These are phyloP conservation scores for Lathyrus tuberosus DNA, from an alignment of 306 rosid genomes.

Conservation along the genomic window DNA sequence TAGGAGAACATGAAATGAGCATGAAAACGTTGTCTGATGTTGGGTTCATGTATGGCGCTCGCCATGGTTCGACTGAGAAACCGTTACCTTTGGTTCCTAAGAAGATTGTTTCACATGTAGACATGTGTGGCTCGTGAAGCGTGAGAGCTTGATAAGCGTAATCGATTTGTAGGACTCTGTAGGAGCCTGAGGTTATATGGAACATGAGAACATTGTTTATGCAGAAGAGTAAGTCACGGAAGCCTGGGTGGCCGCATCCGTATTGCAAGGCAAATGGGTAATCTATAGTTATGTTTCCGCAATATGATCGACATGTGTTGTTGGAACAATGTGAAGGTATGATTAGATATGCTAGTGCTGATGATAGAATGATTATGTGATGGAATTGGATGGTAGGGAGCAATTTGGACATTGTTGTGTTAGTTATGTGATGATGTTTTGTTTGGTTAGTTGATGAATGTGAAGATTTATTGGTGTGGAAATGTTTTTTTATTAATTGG, in stretches of 20 bases:
- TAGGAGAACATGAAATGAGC: conserved; percentile 88
- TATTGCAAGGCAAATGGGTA: conserved; percentile 78
- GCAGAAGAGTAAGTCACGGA: conserved; percentile 84
- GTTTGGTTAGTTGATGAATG: conserved; percentile 36
- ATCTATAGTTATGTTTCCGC: conserved; percentile 88
- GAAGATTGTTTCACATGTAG: conserved; percentile 71
- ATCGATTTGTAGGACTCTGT: conserved; percentile 84
- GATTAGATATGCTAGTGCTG: conserved; percentile 32
- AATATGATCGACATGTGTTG: conserved; percentile 72
- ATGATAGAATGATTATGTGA: conserved; percentile 35
- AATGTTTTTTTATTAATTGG: conserved; percentile 21
- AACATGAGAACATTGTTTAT: conserved; percentile 89
- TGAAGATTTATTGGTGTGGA: conserved; percentile 15
- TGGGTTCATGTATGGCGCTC: conserved; percentile 75
- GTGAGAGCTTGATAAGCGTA: conserved; percentile 88
- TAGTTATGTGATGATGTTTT: conserved; percentile 44
- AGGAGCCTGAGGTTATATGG: conserved; percentile 86
- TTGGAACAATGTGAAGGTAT: conserved; percentile 30
- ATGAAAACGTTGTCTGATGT: conserved; percentile 81
- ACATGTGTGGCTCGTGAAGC: conserved; percentile 92
- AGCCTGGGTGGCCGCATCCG: conserved; percentile 99
- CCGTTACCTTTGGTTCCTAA: conserved; percentile 80
- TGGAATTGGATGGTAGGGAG: conserved; percentile 34
- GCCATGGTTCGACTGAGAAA: conserved; percentile 78
- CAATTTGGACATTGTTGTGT: conserved; percentile 47